A percentile compares a stretch with the other conserved stretches of the same genome.
Evolutionary conservation across 129 eudicot species (phyloP).

Genomic region (Flaveria linearis): DNA sequence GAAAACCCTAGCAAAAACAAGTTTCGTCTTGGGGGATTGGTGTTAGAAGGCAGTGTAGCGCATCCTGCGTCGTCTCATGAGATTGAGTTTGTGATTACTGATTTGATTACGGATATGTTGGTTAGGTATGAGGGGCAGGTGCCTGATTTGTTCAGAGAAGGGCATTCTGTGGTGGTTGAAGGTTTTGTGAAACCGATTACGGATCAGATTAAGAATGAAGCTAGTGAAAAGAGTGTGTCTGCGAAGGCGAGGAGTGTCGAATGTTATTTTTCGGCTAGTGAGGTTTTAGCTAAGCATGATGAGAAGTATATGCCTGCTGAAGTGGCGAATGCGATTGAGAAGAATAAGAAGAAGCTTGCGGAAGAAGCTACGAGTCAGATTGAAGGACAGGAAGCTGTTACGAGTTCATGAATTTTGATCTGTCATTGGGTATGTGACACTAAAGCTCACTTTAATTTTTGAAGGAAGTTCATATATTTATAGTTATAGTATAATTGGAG

Average conservation of each 20-base stretch:
- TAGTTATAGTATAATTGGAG: constrained; percentile 18
- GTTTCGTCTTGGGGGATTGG: constrained; percentile 85
- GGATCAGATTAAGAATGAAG: constrained; percentile 44
- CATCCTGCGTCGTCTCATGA: constrained; percentile 64
- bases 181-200: constrained; percentile 76
- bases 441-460: constrained; percentile 4
- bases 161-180: constrained; percentile 94
- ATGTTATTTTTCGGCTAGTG: constrained; percentile 75
- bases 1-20: constrained; percentile 60
- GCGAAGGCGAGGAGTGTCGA: constrained; percentile 74
- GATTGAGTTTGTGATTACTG: constrained; percentile 82
- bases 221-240: constrained; percentile 38
- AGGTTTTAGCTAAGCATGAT: constrained; percentile 97
- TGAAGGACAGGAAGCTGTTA: constrained; percentile 31
- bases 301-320: constrained; percentile 99
- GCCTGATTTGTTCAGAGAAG: constrained; percentile 94
- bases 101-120: constrained; percentile 76
- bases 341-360: constrained; percentile 66
- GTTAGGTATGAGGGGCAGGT: constrained; percentile 77
- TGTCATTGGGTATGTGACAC: constrained; percentile 28
- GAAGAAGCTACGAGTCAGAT: constrained; percentile 33
- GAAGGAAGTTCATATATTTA: constrained; percentile 23
- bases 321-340: constrained; percentile 81
- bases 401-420: constrained; percentile 19
- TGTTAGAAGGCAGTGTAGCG: constrained; percentile 63